A percentile compares a stretch with the other conserved stretches of the same genome.
Conservation (phyloP, 2,329 filamentous ascomycete species). For the Neobulgaria alba region DNA sequence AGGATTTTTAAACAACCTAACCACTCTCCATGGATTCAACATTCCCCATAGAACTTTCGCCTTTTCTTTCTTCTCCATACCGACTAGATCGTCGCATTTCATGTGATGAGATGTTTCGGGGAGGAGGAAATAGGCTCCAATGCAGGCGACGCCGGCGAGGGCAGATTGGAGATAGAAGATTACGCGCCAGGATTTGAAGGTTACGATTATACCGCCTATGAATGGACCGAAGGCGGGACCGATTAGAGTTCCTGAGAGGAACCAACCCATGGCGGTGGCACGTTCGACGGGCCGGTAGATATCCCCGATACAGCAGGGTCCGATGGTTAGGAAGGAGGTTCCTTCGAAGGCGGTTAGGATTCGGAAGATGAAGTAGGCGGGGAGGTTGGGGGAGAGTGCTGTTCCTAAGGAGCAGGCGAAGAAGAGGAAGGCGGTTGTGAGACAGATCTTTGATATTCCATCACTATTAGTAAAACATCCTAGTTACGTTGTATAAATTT, state of each 20-base stretch:
- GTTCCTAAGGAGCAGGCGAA: slow-evolving; percentile 63
- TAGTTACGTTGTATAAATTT: too few relatives aligned
- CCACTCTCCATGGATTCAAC: slow-evolving; percentile 57
- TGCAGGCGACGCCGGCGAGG: slow-evolving; percentile 49
- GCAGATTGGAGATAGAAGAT: slow-evolving; percentile 74
- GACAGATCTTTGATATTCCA: slow-evolving; percentile 38
- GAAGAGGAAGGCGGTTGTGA: slow-evolving; percentile 55
- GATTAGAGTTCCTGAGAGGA: slow-evolving; percentile 60
- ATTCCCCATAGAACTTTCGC: slow-evolving; percentile 48
- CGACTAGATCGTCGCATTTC: slow-evolving; percentile 52
- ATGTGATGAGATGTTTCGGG: slow-evolving; percentile 65
- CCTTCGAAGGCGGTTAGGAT: slow-evolving; percentile 68
- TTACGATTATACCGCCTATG: slow-evolving; percentile 68
- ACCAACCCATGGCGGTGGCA: slow-evolving; percentile 66
- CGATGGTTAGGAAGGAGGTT: slow-evolving; percentile 65
- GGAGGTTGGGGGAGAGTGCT: slow-evolving; percentile 62
- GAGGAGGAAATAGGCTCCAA: slow-evolving; percentile 56
- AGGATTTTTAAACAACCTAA: slow-evolving; percentile 57
- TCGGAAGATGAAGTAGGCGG: slow-evolving; percentile 65
- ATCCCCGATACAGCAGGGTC: slow-evolving; percentile 60
- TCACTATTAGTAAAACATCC: too few relatives aligned
- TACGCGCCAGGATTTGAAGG: slow-evolving; percentile 61
- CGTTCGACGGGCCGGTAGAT: slow-evolving; percentile 59
- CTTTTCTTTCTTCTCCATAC: slow-evolving; percentile 41
- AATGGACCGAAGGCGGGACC: slow-evolving; percentile 65